Base-by-base conservation (phyloP, 441 rosid species). In the Erodium texanum region DNA sequence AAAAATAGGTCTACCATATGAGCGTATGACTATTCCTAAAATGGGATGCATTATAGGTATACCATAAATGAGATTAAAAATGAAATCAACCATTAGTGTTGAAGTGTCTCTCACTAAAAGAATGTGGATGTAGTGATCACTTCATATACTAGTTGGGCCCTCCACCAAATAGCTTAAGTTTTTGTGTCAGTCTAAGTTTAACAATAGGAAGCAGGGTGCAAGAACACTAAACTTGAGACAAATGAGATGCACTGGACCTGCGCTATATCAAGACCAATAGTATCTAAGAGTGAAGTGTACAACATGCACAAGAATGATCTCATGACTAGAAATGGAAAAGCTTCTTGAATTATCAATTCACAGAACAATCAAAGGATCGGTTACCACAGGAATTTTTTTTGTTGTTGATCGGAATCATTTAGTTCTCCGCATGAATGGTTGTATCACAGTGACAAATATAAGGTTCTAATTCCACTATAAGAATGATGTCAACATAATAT, bases 391-490 rank as follows among this genome's bases (percentile, higher is more conserved):
- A 27, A 27, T 27, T 27, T 27, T 27, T 27, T n/a, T n/a, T n/a
- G n/a, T n/a, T n/a, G n/a, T n/a, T n/a, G n/a, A 32, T 32, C 36
- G 5, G 36, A 7, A 7, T 32, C 36, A 32, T 38, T 38, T 19
- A 52, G 59, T 52, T 7, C 3, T 52, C 6, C 5, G 10, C 59
- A 16, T 52, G 10, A 52, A 52, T 52, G 19, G 11, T 16, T 16
- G 22, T 52, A 19, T 52, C 4, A n/a, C 6, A 3, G 15, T 14
- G 6, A 16, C 19, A 8, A 12, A 29, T 14, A 24, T 14, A 56
- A 14, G 58, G 16, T 63, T 54, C 69, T 65, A 22, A n/a, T 29
- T 62, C 24, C 59, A 64, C 34, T 54, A 58, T 48, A 64, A 22
- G 45, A 73, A 32, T 27, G 68, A 10, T 11, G 59, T 41, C n/a